These are phyloP conservation scores for Metrosideros polymorpha DNA, from an alignment of 441 rosid genomes.

Conservation along the genomic window DNA sequence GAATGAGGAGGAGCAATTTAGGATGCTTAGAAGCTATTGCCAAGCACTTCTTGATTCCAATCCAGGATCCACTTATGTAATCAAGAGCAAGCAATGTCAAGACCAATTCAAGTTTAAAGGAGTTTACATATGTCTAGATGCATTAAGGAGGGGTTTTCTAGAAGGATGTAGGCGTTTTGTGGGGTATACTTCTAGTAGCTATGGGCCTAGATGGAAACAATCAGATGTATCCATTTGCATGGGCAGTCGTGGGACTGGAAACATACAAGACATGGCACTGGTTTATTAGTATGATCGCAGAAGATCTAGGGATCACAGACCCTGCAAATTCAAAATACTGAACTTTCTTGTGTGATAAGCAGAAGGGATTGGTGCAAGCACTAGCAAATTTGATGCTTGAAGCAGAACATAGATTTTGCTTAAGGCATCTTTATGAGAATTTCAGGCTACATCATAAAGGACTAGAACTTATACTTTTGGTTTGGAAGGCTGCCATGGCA, in stretches of 20 bases:
- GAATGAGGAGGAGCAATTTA: neutral
- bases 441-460: neutral
- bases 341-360: neutral
- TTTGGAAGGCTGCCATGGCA: neutral
- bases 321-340: too few species aligned
- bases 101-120: neutral
- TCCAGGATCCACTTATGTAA: too few species aligned
- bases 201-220: neutral
- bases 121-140: neutral
- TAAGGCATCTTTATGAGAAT: neutral
- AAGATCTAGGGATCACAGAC: too few species aligned
- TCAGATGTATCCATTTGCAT: neutral
- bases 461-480: too few species aligned
- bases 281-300: neutral
- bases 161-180: neutral
- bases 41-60: neutral
- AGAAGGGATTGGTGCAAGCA: neutral
- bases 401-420: fast-evolving
- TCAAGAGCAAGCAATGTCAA: neutral
- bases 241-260: neutral
- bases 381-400: neutral
- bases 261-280: too few species aligned
- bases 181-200: neutral
- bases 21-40: neutral
- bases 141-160: neutral